Evolutionary conservation across 768 basidiomycete species (phyloP), one percentile per base, ranked within the genome.

Genomic region (Rhizopogon vulgaris): DNA sequence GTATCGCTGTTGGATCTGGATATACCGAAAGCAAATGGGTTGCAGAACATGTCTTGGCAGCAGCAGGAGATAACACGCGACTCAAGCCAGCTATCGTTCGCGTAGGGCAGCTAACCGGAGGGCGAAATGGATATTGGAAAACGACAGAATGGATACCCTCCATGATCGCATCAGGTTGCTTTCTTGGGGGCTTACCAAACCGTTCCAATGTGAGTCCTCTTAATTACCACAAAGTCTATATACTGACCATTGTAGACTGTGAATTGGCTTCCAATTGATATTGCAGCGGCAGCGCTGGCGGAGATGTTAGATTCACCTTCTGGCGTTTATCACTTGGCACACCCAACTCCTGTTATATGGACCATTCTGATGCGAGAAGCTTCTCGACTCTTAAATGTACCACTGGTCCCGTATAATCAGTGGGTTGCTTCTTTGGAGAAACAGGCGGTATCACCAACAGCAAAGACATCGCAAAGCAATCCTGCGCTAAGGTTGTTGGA

Each of bases 21-120:
- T 76, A 76, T 54, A 57, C 58, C 15, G 72, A 74, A 48, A 68
- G 69, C 17, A 75, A 75, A 63, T 74, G 71, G 72, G 66, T 77
- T 7, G 63, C 68, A 1, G 77, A 78, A 54, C 54, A 63, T 6
- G 64, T 77, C 30, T 56, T 76, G 8, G 48, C 60, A 24, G 50
- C 38, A 1, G 74, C 71, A 1, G 58, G 61, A 2, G 51, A 64
- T 24, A 22, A 36, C 10, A 70, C 72, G 0, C 34, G 57, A 0
- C 55, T 78, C 4, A 52, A 52, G 3, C 53, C 70, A 1, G 49
- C 70, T 15, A 64, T 72, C 10, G 69, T 76, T 1, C 71, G 77
- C 4, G 63, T 75, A 17, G 78, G 76, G 1, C 76, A 78, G 61
- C 56, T 78, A 2, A 63, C 64, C 24, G 77, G 77, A 3, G 66